These are phyloP conservation scores for Metschnikowia chrysomelidarum DNA, from an alignment of 805 yeast species.

Conservation along the genomic window DNA sequence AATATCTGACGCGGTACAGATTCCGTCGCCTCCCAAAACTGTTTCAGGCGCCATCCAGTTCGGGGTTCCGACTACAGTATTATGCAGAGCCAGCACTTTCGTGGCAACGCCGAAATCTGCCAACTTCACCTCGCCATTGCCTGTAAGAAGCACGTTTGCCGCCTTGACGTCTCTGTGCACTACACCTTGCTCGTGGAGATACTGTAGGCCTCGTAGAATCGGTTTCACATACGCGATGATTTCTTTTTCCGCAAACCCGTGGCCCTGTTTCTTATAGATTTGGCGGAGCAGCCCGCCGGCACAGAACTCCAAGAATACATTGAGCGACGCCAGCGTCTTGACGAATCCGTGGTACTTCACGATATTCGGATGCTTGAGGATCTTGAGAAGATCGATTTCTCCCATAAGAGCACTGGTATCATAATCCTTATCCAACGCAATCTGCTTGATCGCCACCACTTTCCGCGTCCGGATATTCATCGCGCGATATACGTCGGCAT, in stretches of 20 bases:
- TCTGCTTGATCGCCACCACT: conserved; percentile 78
- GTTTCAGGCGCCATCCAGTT: conserved; percentile 99
- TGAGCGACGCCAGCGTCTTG: conserved; percentile 49
- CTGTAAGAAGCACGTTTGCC: conserved; percentile 21
- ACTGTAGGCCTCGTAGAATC: conserved; percentile 53
- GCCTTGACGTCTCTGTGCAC: conserved; percentile 81
- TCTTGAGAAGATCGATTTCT: conserved; percentile 65
- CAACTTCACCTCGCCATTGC: conserved; percentile 18
- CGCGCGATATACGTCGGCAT: conserved; percentile 82
- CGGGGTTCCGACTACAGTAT: conserved; percentile 76
- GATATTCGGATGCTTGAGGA: conserved; percentile 49
- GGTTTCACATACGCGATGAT: conserved; percentile 44
- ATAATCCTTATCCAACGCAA: conserved; percentile 53
- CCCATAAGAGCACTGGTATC: conserved; percentile 51
- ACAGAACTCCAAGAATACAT: conserved; percentile 56
- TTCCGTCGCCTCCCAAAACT: conserved; percentile 73
- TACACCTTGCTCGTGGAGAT: conserved; percentile 69
- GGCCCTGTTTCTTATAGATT: conserved; percentile 45
- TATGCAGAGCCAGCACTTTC: conserved; percentile 30
- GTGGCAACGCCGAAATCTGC: conserved; percentile 85
- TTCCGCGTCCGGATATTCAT: conserved; percentile 62
- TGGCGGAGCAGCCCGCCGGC: conserved; percentile 65
- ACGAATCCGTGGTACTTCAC: conserved; percentile 61
- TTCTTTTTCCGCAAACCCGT: conserved; percentile 53
- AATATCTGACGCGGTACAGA: conserved; percentile 84